Evolutionary conservation across 805 yeast species (phyloP).

Genomic region (Ogataea pignaliae): DNA sequence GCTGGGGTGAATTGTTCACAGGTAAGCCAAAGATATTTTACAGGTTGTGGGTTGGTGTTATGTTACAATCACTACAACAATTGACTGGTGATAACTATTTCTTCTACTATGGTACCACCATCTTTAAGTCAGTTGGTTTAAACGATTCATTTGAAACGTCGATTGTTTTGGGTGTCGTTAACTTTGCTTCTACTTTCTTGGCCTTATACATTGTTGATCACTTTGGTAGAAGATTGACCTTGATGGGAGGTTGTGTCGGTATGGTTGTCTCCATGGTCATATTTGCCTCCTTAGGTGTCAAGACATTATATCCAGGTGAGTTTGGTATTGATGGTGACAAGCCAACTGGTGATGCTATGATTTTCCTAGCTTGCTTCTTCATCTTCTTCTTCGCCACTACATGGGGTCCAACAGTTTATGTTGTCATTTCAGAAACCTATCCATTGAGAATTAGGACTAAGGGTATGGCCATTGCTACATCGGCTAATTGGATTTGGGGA

Average conservation of each 20-base stretch:
- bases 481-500: conserved; percentile 74
- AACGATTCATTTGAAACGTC: conserved; percentile 43
- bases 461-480: conserved; percentile 61
- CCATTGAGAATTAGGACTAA: conserved; percentile 68
- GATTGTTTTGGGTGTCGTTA: conserved; percentile 42
- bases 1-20: conserved; percentile 58
- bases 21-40: conserved; percentile 60
- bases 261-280: conserved; percentile 59
- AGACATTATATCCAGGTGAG: conserved; percentile 36
- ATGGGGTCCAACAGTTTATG: conserved; percentile 76
- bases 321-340: conserved; percentile 39
- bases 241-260: conserved; percentile 58
- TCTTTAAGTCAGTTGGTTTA: conserved; percentile 49
- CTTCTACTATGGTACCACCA: conserved; percentile 64
- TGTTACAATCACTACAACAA: conserved; percentile 64
- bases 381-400: conserved; percentile 71
- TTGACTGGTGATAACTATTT: conserved; percentile 69
- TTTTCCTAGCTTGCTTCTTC: conserved; percentile 53
- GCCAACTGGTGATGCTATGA: conserved; percentile 42
- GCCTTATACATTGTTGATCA: conserved; percentile 49
- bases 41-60: conserved; percentile 53
- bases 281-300: conserved; percentile 57
- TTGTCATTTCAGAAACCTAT: conserved; percentile 49
- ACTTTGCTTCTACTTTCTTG: conserved; percentile 46
- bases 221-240: conserved; percentile 60